Evolutionary conservation across 2,329 filamentous ascomycete genomes (phyloP), one percentile per base, ranked within the genome.

Genomic region (Penicillium sp.): DNA sequence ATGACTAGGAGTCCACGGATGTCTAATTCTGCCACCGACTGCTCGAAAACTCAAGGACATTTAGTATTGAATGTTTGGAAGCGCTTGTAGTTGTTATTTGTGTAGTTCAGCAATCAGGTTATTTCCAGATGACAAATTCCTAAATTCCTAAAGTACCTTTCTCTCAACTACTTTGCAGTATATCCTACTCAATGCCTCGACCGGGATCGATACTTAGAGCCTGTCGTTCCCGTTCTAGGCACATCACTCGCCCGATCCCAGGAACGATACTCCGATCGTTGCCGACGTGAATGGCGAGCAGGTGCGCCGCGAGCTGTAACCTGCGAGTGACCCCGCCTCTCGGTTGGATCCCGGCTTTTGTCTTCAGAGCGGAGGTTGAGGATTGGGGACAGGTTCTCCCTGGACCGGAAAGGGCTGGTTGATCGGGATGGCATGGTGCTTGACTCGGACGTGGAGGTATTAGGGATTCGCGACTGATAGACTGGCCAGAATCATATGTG

Each of bases 211-310:
- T 60, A 53, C 42, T 54, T 68, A 4, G 63, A 57, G 14, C 63
- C 64, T 11, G 66, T 66, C 43, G 5, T 50, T 10, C 64, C 61
- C 11, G 6, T 12, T 28, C 35, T 25, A 14, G 57, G 47, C 48
- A 51, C 14, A 57, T 67, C 41, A 61, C 57, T 58, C 51, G 60
- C 64, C 43, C 64, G 54, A 58, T 61, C 42, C 62, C 64, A 58
- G 10, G 58, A 58, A 20, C 61, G 52, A 54, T 57, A 58, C 52
- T 65, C 49, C 50, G 62, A 61, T 14, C 57, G 51, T 31, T 62
- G 43, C 7, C 54, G 53, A n/a, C 62, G 56, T 15, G 54, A 58
- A 55, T 54, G 59, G 2, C 54, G 59, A 39, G 59, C 62, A 14
- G 59, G 59, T 14, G 56, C 22, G 5, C 62, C 59, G 11, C 62